Conservation (phyloP, 352 stramenopile species). For the Nothophytophthora sp. region DNA sequence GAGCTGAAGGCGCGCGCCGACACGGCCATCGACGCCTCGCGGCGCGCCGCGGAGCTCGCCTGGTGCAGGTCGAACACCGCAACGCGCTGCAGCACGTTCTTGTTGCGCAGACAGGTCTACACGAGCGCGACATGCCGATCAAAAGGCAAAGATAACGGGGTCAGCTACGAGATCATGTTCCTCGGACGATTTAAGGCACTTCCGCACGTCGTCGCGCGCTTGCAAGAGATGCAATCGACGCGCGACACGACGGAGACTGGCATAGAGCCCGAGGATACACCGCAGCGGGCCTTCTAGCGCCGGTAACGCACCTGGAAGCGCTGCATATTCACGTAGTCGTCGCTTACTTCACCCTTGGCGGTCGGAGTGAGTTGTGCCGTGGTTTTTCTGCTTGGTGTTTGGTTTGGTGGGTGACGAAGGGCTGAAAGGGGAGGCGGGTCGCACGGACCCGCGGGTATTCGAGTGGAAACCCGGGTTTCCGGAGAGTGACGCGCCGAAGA, state of each 20-base stretch:
- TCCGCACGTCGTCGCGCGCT: not conserved
- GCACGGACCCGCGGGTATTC: too few relatives aligned
- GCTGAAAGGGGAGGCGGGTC: not conserved
- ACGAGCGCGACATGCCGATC: conserved; percentile 2
- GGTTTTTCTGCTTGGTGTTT: conserved; percentile 23
- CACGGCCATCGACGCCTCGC: conserved; percentile 17
- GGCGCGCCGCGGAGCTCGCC: conserved; percentile 21
- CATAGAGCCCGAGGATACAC: not conserved
- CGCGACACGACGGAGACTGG: not conserved
- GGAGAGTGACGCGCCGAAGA: not conserved
- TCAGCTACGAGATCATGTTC: not conserved
- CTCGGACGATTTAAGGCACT: not conserved
- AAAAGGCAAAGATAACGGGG: conserved; percentile 1
- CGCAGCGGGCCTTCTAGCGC: not conserved
- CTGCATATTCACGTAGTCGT: conserved; percentile 44
- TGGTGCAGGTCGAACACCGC: conserved; percentile 45
- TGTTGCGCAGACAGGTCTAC: conserved; percentile 52
- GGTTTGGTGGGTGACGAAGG: conserved; percentile 19
- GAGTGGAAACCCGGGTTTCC: too few relatives aligned
- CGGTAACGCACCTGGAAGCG: conserved; percentile 57
- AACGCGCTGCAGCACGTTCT: conserved; percentile 62
- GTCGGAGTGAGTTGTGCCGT: conserved; percentile 24
- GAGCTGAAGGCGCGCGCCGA: conserved; percentile 51
- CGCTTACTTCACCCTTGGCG: conserved; percentile 13
- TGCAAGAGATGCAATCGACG: not conserved